phyloP scores from a whole-genome alignment of 1,284 basidiomycete species.

The Dichomitus squalens region DNA sequence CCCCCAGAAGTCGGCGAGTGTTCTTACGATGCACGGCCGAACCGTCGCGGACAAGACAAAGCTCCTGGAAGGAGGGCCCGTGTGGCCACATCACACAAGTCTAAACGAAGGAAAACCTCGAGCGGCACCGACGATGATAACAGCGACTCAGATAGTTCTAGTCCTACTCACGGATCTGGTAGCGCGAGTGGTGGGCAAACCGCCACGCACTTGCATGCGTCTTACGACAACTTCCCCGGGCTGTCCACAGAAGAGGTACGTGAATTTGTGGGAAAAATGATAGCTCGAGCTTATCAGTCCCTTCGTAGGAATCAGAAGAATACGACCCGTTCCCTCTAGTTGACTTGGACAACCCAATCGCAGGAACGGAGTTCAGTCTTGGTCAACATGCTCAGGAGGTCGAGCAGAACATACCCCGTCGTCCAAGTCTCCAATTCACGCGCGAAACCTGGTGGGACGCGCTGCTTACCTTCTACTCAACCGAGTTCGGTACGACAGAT shows the following conservation, averaged over 20 bases:
- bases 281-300: too few species aligned
- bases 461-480: slow-evolving; percentile 18
- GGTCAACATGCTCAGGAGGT: background rate
- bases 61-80: slow-evolving; percentile 71
- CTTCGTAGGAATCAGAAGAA: slow-evolving; percentile 5
- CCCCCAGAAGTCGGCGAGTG: slow-evolving; percentile 31
- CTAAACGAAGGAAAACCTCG: slow-evolving; percentile 3
- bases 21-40: slow-evolving; percentile 65
- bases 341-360: slow-evolving; percentile 8
- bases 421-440: slow-evolving; percentile 18
- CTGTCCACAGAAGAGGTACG: slow-evolving; percentile 10
- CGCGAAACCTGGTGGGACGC: slow-evolving; percentile 26
- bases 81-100: slow-evolving; percentile 4
- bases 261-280: background rate
- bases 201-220: background rate
- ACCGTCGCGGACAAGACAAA: slow-evolving; percentile 75
- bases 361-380: background rate
- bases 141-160: slow-evolving; percentile 4
- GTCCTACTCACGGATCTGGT: background rate
- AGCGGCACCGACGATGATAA: background rate
- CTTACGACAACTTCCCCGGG: slow-evolving; percentile 4
- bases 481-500: slow-evolving; percentile 12
- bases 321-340: slow-evolving; percentile 20
- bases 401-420: slow-evolving; percentile 7
- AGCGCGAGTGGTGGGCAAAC: background rate